These are phyloP conservation scores for Hericium rajendrae DNA, from an alignment of 768 basidiomycete genomes.

Conservation along the genomic window DNA sequence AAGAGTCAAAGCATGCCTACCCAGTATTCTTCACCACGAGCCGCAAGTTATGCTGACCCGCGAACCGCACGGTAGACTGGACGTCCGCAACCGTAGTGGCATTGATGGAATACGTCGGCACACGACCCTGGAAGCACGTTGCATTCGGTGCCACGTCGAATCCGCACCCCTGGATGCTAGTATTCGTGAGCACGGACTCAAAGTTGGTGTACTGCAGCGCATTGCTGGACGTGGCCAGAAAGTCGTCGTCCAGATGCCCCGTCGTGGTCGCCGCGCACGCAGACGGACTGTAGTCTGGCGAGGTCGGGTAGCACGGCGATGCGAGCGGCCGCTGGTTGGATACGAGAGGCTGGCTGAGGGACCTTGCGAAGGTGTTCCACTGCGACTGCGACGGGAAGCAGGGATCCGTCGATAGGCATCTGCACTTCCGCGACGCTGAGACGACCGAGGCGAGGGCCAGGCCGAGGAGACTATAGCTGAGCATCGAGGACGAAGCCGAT, in stretches of 20 bases:
- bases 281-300: not conserved
- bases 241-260: not conserved
- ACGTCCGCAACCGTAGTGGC: conserved; percentile 9
- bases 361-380: not conserved
- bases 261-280: not conserved
- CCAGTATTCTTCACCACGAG: conserved; percentile 25
- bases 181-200: not conserved
- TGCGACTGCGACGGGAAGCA: not conserved
- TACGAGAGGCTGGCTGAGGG: not conserved
- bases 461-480: too few relatives aligned
- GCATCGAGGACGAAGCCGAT: too few relatives aligned
- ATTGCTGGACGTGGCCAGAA: not conserved
- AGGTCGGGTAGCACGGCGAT: not conserved
- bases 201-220: not conserved
- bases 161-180: not conserved
- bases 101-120: not conserved
- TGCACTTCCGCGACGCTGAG: not conserved
- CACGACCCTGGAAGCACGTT: not conserved
- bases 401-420: not conserved
- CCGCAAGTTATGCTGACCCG: conserved; percentile 24
- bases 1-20: not conserved
- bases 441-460: too few relatives aligned
- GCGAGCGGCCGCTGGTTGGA: not conserved
- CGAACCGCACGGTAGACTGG: conserved; percentile 31
- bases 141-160: not conserved